Conservation (phyloP, 1,284 basidiomycete genomes). For the Papiliotrema fonsecae region DNA sequence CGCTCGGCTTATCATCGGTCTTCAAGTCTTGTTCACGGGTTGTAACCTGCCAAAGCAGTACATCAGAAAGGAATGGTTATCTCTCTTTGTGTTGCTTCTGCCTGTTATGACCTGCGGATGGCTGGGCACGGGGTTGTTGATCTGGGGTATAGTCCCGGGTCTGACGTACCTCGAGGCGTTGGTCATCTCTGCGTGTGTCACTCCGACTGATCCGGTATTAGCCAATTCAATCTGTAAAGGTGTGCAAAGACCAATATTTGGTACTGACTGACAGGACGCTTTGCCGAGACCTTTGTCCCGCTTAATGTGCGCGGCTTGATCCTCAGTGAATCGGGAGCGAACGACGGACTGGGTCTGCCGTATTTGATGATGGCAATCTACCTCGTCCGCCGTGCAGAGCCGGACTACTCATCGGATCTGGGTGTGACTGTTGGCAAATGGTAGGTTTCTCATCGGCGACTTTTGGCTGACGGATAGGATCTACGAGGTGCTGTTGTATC, state of each 20-base stretch:
- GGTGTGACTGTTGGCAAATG: background rate
- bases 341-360: slow-evolving; percentile 84
- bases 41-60: slow-evolving; percentile 83
- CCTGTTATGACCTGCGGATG: slow-evolving; percentile 76
- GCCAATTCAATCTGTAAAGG: slow-evolving; percentile 55
- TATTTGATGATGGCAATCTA: slow-evolving; percentile 88
- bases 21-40: slow-evolving; percentile 92
- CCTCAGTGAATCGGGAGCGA: slow-evolving; percentile 33
- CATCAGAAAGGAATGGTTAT: slow-evolving; percentile 77
- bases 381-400: slow-evolving; percentile 61
- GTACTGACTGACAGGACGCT: slow-evolving; percentile 1
- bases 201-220: slow-evolving; percentile 90
- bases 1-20: slow-evolving; percentile 83
- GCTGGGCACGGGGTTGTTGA: slow-evolving; percentile 72
- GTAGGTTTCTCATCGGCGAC: background rate
- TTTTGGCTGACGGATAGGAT: background rate
- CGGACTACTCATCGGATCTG: slow-evolving; percentile 16
- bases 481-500: background rate
- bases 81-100: slow-evolving; percentile 70
- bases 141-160: slow-evolving; percentile 77
- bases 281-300: slow-evolving; percentile 31
- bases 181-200: slow-evolving; percentile 83
- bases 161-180: slow-evolving; percentile 78
- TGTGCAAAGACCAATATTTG: slow-evolving; percentile 51
- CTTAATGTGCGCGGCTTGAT: slow-evolving; percentile 28